Conservation (phyloP, 2,329 filamentous ascomycete genomes). For the Cladosporium sp. region DNA sequence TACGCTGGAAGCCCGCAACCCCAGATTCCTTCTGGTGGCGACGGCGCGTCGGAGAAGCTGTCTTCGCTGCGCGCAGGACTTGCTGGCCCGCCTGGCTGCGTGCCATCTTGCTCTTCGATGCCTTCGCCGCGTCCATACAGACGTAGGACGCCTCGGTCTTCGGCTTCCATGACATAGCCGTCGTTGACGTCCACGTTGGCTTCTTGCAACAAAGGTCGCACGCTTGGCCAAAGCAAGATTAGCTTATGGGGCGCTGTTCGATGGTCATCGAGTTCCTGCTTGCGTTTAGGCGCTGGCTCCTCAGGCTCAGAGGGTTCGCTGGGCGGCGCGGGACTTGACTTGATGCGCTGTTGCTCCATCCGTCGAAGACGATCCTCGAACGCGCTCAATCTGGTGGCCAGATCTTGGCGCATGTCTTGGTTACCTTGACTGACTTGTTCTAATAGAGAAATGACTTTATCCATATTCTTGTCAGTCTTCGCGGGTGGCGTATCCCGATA, state of each 20-base stretch:
- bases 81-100: conserved; percentile 30
- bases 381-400: conserved; percentile 4
- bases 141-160: conserved; percentile 33
- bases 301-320: conserved; percentile 11
- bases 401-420: background rate
- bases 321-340: conserved; percentile 4
- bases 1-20: conserved; percentile 35
- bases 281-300: conserved; percentile 42
- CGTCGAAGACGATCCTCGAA: conserved; percentile 24
- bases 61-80: conserved; percentile 39
- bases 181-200: conserved; percentile 26
- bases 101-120: conserved; percentile 35
- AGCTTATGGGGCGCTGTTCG: conserved; percentile 85
- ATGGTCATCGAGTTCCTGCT: conserved; percentile 77
- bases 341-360: conserved; percentile 21
- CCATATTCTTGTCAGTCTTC: conserved; percentile 55
- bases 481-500: conserved; percentile 90
- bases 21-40: conserved; percentile 49
- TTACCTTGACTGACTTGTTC: background rate
- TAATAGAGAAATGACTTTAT: conserved; percentile 38
- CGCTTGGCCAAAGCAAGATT: conserved; percentile 59
- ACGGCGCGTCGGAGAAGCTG: conserved; percentile 32
- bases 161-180: conserved; percentile 35
- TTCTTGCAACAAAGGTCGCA: conserved; percentile 30
- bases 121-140: conserved; percentile 35